These are phyloP conservation scores for Nakazawaea anatomiae DNA, from an alignment of 805 yeast species.

Conservation along the genomic window DNA sequence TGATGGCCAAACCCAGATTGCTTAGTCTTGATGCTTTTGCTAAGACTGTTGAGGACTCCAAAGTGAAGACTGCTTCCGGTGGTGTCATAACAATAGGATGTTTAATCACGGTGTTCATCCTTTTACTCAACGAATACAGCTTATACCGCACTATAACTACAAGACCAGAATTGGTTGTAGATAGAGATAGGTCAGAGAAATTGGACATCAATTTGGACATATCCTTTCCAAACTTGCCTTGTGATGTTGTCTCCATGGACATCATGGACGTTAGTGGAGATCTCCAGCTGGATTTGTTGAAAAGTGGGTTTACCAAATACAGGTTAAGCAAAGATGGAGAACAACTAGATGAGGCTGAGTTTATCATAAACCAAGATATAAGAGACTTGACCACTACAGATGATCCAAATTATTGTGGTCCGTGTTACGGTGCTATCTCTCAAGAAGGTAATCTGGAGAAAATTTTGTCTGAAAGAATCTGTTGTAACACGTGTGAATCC, in stretches of 20 bases:
- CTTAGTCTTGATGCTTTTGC: conserved; percentile 83
- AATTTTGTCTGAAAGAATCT: conserved; percentile 37
- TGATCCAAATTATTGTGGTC: conserved; percentile 63
- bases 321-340: conserved; percentile 55
- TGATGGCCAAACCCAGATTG: conserved; percentile 28
- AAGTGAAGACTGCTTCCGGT: conserved; percentile 83
- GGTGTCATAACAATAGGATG: conserved; percentile 82
- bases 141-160: conserved; percentile 65
- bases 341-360: conserved; percentile 23
- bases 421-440: conserved; percentile 81
- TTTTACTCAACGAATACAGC: conserved; percentile 68
- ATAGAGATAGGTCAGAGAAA: conserved; percentile 69
- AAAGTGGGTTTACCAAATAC: conserved; percentile 65
- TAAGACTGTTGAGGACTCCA: conserved; percentile 91
- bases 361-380: conserved; percentile 27
- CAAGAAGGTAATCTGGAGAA: conserved; percentile 42
- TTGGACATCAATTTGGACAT: conserved; percentile 78
- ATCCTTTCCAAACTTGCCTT: conserved; percentile 79
- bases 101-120: conserved; percentile 48
- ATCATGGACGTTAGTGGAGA: conserved; percentile 89
- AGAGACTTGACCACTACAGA: conserved; percentile 16
- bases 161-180: conserved; percentile 84
- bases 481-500: conserved; percentile 84
- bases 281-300: conserved; percentile 63
- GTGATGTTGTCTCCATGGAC: conserved; percentile 77